Conservation (phyloP, 257 asterid genomes). For the Solanum bulbocastanum region DNA sequence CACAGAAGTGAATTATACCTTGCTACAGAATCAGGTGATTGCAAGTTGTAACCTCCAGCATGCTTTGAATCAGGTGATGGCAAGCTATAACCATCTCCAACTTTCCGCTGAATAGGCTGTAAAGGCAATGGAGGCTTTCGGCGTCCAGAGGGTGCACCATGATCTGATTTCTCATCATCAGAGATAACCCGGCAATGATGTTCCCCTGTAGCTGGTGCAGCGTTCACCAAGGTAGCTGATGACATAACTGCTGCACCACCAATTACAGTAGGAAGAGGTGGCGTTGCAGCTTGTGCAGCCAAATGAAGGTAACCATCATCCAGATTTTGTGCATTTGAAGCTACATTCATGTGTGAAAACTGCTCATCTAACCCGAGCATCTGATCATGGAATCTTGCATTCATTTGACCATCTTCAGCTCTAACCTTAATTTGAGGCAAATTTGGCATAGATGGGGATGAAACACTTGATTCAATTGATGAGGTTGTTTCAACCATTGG, state of each 20-base stretch:
- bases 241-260: neutral
- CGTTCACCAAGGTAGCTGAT: neutral
- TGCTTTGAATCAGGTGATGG: conserved; percentile 71
- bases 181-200: conserved; percentile 10
- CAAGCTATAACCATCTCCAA: conserved; percentile 39
- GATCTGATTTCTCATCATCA: conserved; percentile 48
- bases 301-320: conserved; percentile 1
- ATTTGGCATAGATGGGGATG: conserved; percentile 49
- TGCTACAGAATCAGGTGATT: conserved; percentile 69
- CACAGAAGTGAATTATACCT: conserved; percentile 23
- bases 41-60: conserved; percentile 42
- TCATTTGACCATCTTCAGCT: conserved; percentile 17
- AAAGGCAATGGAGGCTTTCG: conserved; percentile 65
- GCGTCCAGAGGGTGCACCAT: conserved; percentile 5
- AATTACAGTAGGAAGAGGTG: conserved; percentile 10
- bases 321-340: conserved; percentile 15
- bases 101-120: conserved; percentile 48
- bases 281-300: neutral
- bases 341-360: conserved; percentile 35
- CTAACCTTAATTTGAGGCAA: conserved; percentile 48
- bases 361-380: conserved; percentile 43
- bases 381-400: conserved; percentile 4
- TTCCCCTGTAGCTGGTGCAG: conserved; percentile 16
- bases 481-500: conserved; percentile 4
- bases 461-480: conserved; percentile 21